phyloP scores from a whole-genome alignment of 495 filamentous ascomycete species.

The Tuber magnatum region DNA sequence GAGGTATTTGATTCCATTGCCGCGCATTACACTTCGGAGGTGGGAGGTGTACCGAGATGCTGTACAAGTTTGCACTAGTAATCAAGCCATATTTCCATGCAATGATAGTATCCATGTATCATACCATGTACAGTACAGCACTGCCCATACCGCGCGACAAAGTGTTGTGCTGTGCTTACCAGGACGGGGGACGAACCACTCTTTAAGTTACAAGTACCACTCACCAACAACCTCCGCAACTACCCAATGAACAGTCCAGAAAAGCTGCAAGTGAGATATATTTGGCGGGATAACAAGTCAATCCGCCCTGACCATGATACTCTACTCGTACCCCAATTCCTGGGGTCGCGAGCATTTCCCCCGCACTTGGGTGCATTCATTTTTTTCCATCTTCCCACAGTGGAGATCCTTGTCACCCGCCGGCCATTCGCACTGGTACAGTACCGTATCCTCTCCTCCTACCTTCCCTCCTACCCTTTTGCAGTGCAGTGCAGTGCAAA shows the following conservation, averaged over 20 bases:
- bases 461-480: not conserved
- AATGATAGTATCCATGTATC: too few relatives aligned
- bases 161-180: not conserved
- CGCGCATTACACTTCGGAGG: not conserved
- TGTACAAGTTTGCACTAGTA: not conserved
- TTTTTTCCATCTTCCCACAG: not conserved
- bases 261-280: not conserved
- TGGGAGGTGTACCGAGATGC: not conserved
- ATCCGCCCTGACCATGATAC: not conserved
- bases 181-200: not conserved
- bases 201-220: not conserved
- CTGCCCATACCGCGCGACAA: not conserved
- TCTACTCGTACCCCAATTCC: not conserved
- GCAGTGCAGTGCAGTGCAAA: not conserved
- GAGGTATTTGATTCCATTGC: not conserved
- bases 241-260: not conserved
- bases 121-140: not conserved
- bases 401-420: not conserved
- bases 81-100: not conserved
- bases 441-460: too few relatives aligned
- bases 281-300: not conserved
- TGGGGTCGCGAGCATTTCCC: not conserved
- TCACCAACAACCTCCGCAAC: not conserved
- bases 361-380: not conserved
- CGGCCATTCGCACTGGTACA: not conserved